These are phyloP conservation scores for Prunus persica DNA, from an alignment of 306 rosid genomes.

Conservation along the genomic window DNA sequence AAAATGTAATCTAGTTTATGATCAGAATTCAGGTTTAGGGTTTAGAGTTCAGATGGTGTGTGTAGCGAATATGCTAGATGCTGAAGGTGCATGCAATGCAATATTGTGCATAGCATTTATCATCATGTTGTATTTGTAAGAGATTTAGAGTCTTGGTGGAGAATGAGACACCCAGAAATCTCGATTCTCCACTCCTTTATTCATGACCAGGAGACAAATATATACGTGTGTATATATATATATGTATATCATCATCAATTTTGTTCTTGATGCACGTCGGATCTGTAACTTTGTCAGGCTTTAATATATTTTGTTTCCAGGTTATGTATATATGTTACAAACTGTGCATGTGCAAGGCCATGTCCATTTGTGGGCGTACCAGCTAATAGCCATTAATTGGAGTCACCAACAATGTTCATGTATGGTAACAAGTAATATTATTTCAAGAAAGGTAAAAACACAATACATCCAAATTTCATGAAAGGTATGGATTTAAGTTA, in stretches of 20 bases:
- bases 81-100: too few species aligned
- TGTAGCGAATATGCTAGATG: too few species aligned
- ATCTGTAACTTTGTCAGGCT: neutral
- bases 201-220: neutral
- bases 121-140: neutral
- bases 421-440: neutral
- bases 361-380: neutral
- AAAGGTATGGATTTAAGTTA: rapidly evolving
- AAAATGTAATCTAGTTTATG: too few species aligned
- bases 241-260: neutral
- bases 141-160: neutral
- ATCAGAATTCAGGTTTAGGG: neutral
- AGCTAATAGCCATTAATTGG: neutral
- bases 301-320: neutral
- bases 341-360: neutral
- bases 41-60: neutral
- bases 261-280: neutral
- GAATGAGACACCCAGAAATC: constrained; percentile 9
- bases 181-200: neutral
- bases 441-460: too few species aligned
- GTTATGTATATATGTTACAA: neutral
- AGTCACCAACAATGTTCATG: constrained; percentile 4
- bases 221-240: neutral
- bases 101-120: too few species aligned
- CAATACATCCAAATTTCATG: too few species aligned